Evolutionary conservation across 2,329 filamentous ascomycete genomes (phyloP), one percentile per base, ranked within the genome.

Genomic region (Epichloe sylvatica): DNA sequence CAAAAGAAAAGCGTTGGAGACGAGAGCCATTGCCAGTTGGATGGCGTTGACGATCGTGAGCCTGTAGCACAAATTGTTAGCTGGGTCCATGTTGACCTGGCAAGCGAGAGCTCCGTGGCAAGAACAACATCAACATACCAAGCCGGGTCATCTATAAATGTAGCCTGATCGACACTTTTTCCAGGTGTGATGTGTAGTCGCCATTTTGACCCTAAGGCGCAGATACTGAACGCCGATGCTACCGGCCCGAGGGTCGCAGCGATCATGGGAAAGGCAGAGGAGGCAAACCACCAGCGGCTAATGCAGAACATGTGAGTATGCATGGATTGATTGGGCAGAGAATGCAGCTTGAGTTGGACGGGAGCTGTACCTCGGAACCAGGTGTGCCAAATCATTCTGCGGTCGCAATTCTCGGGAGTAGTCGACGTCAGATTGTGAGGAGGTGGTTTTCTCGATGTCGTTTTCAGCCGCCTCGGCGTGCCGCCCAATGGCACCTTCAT

Each of bases 191-290:
- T 66, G 45, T 71, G 70, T 61, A 83, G 77, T 52, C 86, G 75
- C 90, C 89, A 95, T 21, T 79, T 79, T 30, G 80, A 81, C 1
- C 87, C 86, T n/a, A 95, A 73, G 7, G 89, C 86, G 53, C 85
- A 88, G 51, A 95, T 88, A 51, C 84, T 91, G 66, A 92, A 84
- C 33, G 92, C 81, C 51, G 90, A 94, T 3, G 90, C 90, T 9
- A 94, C 77, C 0, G 90, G 90, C 1, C 87, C 88, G 2, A 92
- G 76, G 0, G 89, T 88, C 35, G 87, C 89, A 2, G 89, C 87
- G 11, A 92, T 75, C 61, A 96, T 79, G 34, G 85, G 86, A 54
- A 90, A 81, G 9, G 76, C 78, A 1, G 78, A 77, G 3, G 77
- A 78, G 25, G 77, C 73, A 57, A 81, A 75, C 78, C 78, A 83